Evolutionary conservation across 2,329 filamentous ascomycete species (phyloP).

Genomic region (Neurospora crassa): DNA sequence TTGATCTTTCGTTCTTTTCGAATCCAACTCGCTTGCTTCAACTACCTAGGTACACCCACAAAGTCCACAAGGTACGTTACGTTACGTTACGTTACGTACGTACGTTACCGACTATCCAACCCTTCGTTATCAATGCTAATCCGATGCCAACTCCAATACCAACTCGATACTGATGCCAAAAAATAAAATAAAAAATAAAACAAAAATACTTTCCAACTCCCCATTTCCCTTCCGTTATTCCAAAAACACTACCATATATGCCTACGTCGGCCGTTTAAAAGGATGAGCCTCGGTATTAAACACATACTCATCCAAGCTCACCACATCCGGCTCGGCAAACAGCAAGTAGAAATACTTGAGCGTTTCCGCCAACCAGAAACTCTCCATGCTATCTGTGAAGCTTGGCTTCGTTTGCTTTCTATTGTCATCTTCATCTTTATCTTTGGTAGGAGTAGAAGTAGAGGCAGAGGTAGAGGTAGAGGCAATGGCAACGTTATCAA

Average conservation of each 20-base stretch:
- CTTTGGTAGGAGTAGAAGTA: background rate
- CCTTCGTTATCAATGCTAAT: no score
- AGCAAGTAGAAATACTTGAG: constrained; percentile 87
- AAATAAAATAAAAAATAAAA: no score
- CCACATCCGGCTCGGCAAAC: constrained; percentile 56
- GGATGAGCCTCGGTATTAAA: constrained; percentile 56
- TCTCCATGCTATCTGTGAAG: constrained; percentile 62
- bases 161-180: no score
- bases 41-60: no score
- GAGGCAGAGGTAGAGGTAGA: no score
- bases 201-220: no score
- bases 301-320: constrained; percentile 60
- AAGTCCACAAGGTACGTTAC: no score
- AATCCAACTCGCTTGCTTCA: background rate
- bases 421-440: background rate
- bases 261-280: constrained; percentile 34
- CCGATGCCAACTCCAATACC: no score
- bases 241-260: no score
- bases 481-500: constrained; percentile 45
- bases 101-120: no score
- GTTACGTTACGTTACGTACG: no score
- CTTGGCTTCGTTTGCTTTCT: background rate
- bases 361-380: constrained; percentile 85
- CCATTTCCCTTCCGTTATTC: no score
- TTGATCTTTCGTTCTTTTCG: background rate